Evolutionary conservation across 2,329 filamentous ascomycete genomes (phyloP), one percentile per base, ranked within the genome.

Genomic region (Biscogniauxia marginata): DNA sequence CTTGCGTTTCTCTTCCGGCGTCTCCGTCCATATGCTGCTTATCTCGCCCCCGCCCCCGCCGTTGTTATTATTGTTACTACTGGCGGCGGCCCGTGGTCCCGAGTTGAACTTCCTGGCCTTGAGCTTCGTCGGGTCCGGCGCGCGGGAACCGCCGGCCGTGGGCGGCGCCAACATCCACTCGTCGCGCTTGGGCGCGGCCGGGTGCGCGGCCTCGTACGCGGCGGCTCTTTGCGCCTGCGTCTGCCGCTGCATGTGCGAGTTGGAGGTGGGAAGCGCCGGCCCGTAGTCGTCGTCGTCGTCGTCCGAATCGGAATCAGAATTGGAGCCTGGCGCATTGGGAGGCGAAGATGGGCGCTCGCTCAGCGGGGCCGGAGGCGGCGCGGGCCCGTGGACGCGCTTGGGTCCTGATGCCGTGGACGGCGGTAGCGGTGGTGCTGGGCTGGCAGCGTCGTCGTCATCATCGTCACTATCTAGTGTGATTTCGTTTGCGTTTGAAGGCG

Each of bases 21-120:
- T 96, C 73, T 98, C 93, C 0, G 91, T 93, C 93, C 93, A 98
- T 46, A 93, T 85, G 20, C 84, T 85, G 67, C 84, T 82, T 47
- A 91, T 80, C 11, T 81, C 80, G 59, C 77, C 77, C 18, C 58
- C 58, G 23, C 65, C 62, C 7, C 67, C 70, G 4, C 70, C 73
- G 8, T 66, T 65, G n/a, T 70, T 46, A 0, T 70, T 46, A 0
- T 66, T 59, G 8, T 63, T 64, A 2, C 60, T 59, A 8, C 64
- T 53, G 0, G 70, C 65, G 3, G 70, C 69, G 2, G 75, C 71
- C n/a, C 73, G 72, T 11, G 76, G 75, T 3, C 83, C 82, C 39
- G 88, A 89, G 51, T 91, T 86, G 77, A 97, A 98, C 63, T 90
- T 92, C 58, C 91, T 87, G 61, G 85, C 87, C 65, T 88, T 86